phyloP scores from a whole-genome alignment of 2,329 filamentous ascomycete species.

The Neocatenulostroma microsporum region DNA sequence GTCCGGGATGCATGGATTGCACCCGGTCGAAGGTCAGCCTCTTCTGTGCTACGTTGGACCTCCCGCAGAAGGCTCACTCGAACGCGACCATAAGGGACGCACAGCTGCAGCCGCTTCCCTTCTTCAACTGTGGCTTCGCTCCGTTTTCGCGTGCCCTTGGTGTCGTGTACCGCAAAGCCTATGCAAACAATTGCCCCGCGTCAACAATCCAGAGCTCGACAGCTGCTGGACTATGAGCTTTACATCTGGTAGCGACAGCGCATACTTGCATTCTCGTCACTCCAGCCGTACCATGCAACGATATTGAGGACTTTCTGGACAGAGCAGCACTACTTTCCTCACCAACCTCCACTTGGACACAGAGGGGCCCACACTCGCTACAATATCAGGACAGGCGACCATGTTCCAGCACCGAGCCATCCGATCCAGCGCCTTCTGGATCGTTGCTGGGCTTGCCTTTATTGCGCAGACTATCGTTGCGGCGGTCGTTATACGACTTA shows the following conservation, averaged over 20 bases:
- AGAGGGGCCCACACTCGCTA: no score
- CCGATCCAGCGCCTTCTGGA: conserved; percentile 10
- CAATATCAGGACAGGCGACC: not conserved
- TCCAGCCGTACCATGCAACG: no score
- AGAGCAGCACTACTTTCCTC: no score
- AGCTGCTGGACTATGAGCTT: not conserved
- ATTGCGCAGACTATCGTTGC: conserved; percentile 4
- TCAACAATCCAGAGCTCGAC: conserved; percentile 8
- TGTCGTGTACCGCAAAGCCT: conserved; percentile 10
- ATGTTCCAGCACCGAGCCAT: conserved; percentile 6
- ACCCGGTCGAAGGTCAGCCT: conserved; percentile 8
- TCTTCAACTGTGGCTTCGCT: conserved; percentile 10
- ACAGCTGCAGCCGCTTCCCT: conserved; percentile 14
- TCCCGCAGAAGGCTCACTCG: conserved; percentile 10
- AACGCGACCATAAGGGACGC: not conserved
- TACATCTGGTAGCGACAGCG: conserved; percentile 1
- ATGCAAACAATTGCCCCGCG: conserved; percentile 8
- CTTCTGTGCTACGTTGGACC: conserved; percentile 15
- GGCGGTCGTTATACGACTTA: conserved; percentile 10
- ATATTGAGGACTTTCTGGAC: no score
- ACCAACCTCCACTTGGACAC: no score
- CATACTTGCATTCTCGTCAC: conserved; percentile 11
- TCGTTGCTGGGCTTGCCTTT: conserved; percentile 3
- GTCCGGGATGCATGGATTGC: no score
- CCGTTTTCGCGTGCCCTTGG: conserved; percentile 16